phyloP scores from a whole-genome alignment of 1,139 yeast species.

The Yamadazyma diddensiae region DNA sequence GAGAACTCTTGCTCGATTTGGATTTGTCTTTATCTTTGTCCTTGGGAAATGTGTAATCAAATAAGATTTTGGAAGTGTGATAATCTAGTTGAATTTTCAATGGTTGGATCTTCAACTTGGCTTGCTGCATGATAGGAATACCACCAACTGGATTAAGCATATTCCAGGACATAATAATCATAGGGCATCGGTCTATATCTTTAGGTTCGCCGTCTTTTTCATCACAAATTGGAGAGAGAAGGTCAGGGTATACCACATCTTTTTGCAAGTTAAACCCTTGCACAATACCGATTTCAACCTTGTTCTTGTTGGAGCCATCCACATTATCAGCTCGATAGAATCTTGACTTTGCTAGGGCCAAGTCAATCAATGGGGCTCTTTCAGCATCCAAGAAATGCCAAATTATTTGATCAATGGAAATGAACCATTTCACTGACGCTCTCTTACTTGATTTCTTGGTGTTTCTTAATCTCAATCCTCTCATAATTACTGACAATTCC shows the following conservation, averaged over 20 bases:
- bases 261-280: conserved; percentile 69
- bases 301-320: conserved; percentile 58
- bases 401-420: conserved; percentile 61
- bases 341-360: conserved; percentile 61
- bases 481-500: conserved; percentile 64
- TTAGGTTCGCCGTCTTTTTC: conserved; percentile 16
- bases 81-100: conserved; percentile 72
- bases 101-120: conserved; percentile 60
- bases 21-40: conserved; percentile 17
- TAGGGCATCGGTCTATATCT: conserved; percentile 21
- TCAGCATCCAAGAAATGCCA: conserved; percentile 66
- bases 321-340: conserved; percentile 58
- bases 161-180: conserved; percentile 66
- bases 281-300: conserved; percentile 57
- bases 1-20: background rate
- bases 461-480: conserved; percentile 57
- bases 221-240: conserved; percentile 52
- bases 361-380: conserved; percentile 66
- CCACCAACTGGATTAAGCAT: conserved; percentile 85
- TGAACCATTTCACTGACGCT: conserved; percentile 31
- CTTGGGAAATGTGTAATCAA: conserved; percentile 65
- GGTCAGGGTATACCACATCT: conserved; percentile 66
- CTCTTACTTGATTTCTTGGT: conserved; percentile 25
- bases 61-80: conserved; percentile 57
- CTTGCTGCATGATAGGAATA: conserved; percentile 54